Evolutionary conservation across 352 stramenopile species (phyloP).

Genomic region (Globisporangium iwayamae): DNA sequence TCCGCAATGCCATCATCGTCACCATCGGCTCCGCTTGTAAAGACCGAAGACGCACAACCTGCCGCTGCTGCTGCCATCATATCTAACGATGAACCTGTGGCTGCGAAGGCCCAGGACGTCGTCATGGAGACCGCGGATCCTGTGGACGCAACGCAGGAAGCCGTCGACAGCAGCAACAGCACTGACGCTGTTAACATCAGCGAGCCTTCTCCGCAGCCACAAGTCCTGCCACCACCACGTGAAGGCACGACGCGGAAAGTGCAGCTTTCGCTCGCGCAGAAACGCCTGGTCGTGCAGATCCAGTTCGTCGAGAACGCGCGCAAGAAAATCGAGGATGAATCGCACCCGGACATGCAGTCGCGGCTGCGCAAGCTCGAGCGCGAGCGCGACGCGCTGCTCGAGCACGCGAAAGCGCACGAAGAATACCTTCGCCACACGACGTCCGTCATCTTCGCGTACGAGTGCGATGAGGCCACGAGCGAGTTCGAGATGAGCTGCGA

Average conservation of each 20-base stretch:
- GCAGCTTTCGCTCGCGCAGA: constrained; percentile 31
- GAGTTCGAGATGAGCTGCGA: constrained; percentile 76
- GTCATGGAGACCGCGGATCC: constrained; percentile 2
- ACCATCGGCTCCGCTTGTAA: neutral
- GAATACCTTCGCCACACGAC: constrained; percentile 61
- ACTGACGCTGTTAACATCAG: constrained; percentile 2
- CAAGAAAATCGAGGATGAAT: constrained; percentile 57
- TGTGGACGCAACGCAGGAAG: neutral
- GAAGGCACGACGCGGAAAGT: constrained; percentile 24
- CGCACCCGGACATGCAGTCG: constrained; percentile 60
- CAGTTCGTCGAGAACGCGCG: constrained; percentile 65
- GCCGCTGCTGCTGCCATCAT: neutral
- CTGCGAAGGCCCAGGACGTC: constrained; percentile 2
- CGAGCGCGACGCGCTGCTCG: constrained; percentile 48
- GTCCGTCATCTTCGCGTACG: constrained; percentile 72
- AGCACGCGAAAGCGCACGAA: constrained; percentile 35
- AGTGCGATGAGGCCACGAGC: constrained; percentile 74
- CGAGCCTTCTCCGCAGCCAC: neutral
- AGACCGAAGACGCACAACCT: constrained; percentile 6
- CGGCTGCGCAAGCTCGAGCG: constrained; percentile 37
- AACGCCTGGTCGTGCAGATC: constrained; percentile 60
- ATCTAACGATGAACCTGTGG: neutral
- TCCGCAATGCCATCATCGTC: neutral
- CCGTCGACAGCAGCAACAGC: constrained; percentile 17
- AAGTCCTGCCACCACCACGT: neutral